Evolutionary conservation across 495 filamentous ascomycete genomes (phyloP).

Genomic region (Podospora fimiseda): DNA sequence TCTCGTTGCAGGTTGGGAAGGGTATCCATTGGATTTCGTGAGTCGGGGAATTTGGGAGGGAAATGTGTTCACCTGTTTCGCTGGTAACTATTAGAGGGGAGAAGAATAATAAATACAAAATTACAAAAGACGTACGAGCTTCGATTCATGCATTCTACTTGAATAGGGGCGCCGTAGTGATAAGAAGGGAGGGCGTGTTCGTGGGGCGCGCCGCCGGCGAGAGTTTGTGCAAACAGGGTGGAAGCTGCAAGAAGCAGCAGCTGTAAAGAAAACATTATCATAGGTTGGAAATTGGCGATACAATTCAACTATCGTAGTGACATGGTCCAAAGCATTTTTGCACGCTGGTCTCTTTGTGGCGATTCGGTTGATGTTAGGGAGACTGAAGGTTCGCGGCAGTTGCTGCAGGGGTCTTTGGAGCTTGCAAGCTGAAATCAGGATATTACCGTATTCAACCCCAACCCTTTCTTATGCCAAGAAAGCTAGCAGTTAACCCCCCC

Average conservation of each 20-base stretch:
- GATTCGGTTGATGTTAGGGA: no score
- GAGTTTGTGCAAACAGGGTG: neutral
- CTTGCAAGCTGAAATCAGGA: no score
- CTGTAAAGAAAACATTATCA: neutral
- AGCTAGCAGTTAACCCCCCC: no score
- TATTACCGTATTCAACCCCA: no score
- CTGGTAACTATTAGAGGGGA: slow-evolving; percentile 24
- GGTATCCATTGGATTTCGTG: slow-evolving; percentile 91
- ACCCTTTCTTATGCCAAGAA: no score
- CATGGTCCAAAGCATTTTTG: neutral
- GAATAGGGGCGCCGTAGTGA: slow-evolving; percentile 43
- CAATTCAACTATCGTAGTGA: neutral
- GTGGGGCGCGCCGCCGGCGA: slow-evolving; percentile 9
- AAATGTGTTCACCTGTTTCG: slow-evolving; percentile 67
- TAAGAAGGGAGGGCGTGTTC: slow-evolving; percentile 39
- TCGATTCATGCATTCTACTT: slow-evolving; percentile 51
- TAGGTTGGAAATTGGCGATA: neutral
- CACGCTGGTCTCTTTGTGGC: no score
- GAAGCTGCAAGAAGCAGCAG: slow-evolving; percentile 1
- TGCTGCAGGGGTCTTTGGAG: no score
- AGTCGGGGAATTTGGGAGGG: slow-evolving; percentile 48
- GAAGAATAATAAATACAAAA: slow-evolving; percentile 1
- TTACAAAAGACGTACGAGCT: slow-evolving; percentile 42
- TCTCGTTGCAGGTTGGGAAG: slow-evolving; percentile 90
- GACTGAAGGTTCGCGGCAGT: no score